Base-by-base conservation (phyloP, 495 filamentous ascomycete species). In the Recurvomyces mirabilis region DNA sequence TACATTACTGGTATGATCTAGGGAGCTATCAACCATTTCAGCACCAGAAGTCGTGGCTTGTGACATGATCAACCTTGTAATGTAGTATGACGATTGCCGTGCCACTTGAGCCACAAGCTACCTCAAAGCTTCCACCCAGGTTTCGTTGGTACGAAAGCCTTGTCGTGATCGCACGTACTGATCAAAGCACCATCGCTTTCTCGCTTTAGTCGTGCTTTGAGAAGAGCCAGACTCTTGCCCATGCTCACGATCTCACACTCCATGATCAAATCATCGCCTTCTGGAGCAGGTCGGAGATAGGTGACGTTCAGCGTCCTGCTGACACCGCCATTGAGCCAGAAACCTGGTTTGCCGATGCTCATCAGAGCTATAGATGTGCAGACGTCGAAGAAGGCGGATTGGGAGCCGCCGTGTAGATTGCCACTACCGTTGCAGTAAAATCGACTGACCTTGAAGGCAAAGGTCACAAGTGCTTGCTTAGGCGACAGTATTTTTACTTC, bases 161-260 rank as follows among this genome's bases (percentile, higher is more conserved):
- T 65, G 30, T 54, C 46, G 57, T 65, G 63, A 48, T 64, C 63
- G 49, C 63, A 64, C 2, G 54, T 54, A 53, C 52, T 58, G 43
- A 53, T 52, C 29, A 61, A 38, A 25, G 49, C 56, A 25, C 63
- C 62, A 30, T 52, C 52, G 14, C 43, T 48, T 40, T 55, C 46
- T 22, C 56, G 46, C 36, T 49, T 54, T 38, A 55, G 41, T 1
- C 40, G 33, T 6, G 58, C 57, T 39, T 49, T 47, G 1, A 54
- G n/a, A 20, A 55, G 21, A 18, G 53, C 59, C 36, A 63, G 47
- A 40, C 41, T 45, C 47, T 49, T 52, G 18, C 63, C 63, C 24
- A 58, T 43, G 49, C 56, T 43, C 35, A 63, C 55, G 21, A 61
- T 46, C 46, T 64, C 56, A 37, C 61, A 53, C 53, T 63, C 61